These are phyloP conservation scores for Gossypium armourianum DNA, from an alignment of 441 rosid species.

Conservation along the genomic window DNA sequence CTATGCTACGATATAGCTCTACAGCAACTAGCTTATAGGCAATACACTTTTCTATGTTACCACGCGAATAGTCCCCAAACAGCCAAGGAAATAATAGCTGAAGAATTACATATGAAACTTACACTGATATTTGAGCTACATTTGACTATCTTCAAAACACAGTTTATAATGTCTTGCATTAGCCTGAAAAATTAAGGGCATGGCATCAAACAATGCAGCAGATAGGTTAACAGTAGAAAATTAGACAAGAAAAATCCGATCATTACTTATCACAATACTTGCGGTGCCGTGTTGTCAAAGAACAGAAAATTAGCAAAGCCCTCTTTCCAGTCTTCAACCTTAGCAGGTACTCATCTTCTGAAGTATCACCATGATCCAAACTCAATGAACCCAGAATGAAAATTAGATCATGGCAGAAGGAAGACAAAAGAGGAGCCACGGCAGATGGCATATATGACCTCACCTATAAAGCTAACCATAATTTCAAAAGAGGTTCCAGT, in stretches of 20 bases:
- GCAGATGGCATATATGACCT: conserved; percentile 72
- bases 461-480: conserved; percentile 39
- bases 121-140: conserved; percentile 47
- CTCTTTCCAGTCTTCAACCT: conserved; percentile 69
- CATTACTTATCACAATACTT: conserved; percentile 67
- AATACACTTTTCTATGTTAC: not conserved
- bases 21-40: not conserved
- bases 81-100: conserved; percentile 12
- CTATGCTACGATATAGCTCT: not conserved
- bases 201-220: conserved; percentile 7
- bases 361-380: conserved; percentile 31
- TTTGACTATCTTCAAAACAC: conserved; percentile 48
- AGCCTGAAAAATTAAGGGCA: conserved; percentile 36
- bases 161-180: conserved; percentile 51
- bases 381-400: conserved; percentile 50
- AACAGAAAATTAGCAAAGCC: conserved; percentile 57
- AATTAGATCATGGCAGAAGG: conserved; percentile 44
- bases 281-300: conserved; percentile 65
- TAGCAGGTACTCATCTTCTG: conserved; percentile 34
- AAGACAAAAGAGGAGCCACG: conserved; percentile 44
- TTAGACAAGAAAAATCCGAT: not conserved
- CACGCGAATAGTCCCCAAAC: not conserved
- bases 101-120: conserved; percentile 21
- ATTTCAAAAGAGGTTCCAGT: conserved; percentile 22
- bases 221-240: conserved; percentile 7